Evolutionary conservation across 2,329 filamentous ascomycete species (phyloP), one percentile per base, ranked within the genome.

Genomic region (Daldinia sp.): DNA sequence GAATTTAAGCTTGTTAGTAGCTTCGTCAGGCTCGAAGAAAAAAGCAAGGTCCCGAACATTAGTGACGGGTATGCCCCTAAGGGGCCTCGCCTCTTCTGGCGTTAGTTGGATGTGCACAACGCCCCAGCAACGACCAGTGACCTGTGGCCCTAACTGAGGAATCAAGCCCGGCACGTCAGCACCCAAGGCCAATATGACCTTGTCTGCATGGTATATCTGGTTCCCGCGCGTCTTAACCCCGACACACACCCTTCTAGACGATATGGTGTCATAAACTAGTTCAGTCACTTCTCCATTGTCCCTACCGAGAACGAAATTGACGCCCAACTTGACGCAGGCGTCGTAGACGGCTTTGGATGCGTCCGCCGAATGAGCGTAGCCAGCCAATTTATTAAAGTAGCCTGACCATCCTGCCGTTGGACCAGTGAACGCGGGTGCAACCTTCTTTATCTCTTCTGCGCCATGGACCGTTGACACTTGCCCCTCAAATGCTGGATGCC

Each of bases 31-130:
- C 30, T 65, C 63, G 20, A 65, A 65, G 30, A 65, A 60, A 53
- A 65, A 65, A 10, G 46, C 63, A 39, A 65, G 41, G 50, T 65
- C 63, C 13, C 63, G 63, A 39, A 51, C 63, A 23, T 65, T 54
- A 42, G 57, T 60, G 28, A 65, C 63, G 10, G 63, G 63, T 15
- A 65, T 65, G 28, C 63, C 63, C 23, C 56, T 51, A 18, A 65
- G 50, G 23, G 41, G 48, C 4, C 28, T 30, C 6, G 63, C 57
- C 48, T 65, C 63, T 9, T 41, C 39, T 9, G 50, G 46, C 30
- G 63, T 60, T 13, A 65, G 56, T 39, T 65, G 56, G 15, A 65
- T 51, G 50, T 65, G 63, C n/a, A 44, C 63, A 4, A 65, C 63
- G 12, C 46, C 50, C 63, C 63, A 65, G 35, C 46, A 65, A 41